Conservation (phyloP, 1,284 basidiomycete species). For the Cryptococcus sp. region DNA sequence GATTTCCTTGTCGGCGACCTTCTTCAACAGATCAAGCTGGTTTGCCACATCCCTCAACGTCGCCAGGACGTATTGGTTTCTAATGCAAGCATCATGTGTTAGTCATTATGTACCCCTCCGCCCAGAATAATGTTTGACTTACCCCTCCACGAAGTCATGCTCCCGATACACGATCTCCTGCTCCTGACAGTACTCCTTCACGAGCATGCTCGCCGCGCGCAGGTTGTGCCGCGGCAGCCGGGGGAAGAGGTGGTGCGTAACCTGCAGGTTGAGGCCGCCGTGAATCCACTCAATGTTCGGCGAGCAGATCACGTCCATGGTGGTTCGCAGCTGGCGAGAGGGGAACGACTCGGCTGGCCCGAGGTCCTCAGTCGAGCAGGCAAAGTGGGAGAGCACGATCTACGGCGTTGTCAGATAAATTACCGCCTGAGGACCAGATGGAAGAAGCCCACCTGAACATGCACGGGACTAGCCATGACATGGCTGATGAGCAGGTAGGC, state of each 20-base stretch:
- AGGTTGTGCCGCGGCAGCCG: constrained; percentile 92
- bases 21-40: constrained; percentile 47
- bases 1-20: constrained; percentile 48
- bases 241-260: constrained; percentile 96
- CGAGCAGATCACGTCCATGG: constrained; percentile 89
- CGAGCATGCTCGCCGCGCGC: constrained; percentile 70
- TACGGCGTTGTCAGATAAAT: constrained; percentile 43
- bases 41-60: constrained; percentile 48
- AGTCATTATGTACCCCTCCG: neutral
- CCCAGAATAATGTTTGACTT: constrained; percentile 6
- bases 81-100: constrained; percentile 6
- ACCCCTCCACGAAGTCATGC: constrained; percentile 78
- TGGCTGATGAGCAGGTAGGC: constrained; percentile 56
- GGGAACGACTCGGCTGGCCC: constrained; percentile 89
- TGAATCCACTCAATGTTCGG: constrained; percentile 82
- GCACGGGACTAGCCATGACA: constrained; percentile 55
- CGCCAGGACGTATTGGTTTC: constrained; percentile 45
- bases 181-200: constrained; percentile 80
- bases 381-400: constrained; percentile 98
- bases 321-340: constrained; percentile 90
- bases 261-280: constrained; percentile 89
- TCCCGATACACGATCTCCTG: constrained; percentile 83
- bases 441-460: constrained; percentile 52
- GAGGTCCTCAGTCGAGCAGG: constrained; percentile 88
- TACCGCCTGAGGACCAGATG: no score